Percentiles rank a stretch among this genome's conserved stretches.
phyloP scores from a whole-genome alignment of 257 asterid species.

The Mitragyna speciosa region DNA sequence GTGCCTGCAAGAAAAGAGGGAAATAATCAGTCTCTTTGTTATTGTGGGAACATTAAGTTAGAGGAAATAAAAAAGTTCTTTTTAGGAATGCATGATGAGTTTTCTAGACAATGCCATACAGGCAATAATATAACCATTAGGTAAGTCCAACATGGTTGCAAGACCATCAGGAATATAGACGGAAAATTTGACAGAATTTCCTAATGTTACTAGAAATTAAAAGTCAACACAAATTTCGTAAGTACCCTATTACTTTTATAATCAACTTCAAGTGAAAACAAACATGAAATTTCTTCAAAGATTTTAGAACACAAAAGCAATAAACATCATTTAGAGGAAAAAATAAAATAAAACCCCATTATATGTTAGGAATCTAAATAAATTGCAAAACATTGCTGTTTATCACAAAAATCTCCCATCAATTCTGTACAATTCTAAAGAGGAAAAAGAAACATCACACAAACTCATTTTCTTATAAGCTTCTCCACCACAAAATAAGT shows the following conservation, averaged over 20 bases:
- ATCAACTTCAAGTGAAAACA: neutral
- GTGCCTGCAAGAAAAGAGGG: conserved; percentile 55
- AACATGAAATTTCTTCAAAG: neutral
- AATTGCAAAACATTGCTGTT: neutral
- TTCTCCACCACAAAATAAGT: neutral
- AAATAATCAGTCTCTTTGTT: conserved; percentile 1
- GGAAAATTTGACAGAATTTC: neutral
- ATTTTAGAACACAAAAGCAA: neutral
- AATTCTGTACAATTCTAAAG: neutral
- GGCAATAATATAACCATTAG: neutral
- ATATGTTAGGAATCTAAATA: neutral
- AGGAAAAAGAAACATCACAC: neutral
- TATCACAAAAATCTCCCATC: neutral
- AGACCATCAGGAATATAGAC: neutral
- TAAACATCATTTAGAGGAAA: neutral
- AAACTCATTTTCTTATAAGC: neutral
- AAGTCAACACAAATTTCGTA: neutral
- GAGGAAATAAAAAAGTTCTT: neutral
- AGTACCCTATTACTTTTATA: neutral
- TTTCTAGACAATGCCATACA: neutral
- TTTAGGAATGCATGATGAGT: neutral
- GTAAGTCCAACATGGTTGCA: neutral
- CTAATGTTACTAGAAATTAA: neutral
- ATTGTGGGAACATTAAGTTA: neutral
- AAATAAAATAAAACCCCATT: neutral